Evolutionary conservation across 1,284 basidiomycete genomes (phyloP), one percentile per base, ranked within the genome.

Genomic region (Sanguinoderma infundibulare): DNA sequence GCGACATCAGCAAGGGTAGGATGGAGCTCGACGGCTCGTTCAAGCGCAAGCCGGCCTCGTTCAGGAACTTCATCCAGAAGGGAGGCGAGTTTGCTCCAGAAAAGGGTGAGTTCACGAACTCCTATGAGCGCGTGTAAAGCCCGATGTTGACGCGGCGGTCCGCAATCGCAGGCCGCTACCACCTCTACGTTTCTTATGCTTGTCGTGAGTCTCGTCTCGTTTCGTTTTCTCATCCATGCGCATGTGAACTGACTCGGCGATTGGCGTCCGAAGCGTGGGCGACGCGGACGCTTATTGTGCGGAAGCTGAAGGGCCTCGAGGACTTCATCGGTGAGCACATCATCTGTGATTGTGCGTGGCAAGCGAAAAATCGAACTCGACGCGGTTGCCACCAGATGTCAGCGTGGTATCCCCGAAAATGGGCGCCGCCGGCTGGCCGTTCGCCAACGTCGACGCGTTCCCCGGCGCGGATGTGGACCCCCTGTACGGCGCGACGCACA

Each of bases 381-480:
- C 44, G 3, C 1, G 28, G 17, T n/a, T 9, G 22, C 20, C 30
- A 26, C 1, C 72, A 93, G 94, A 87, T 61, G 84, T 95, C 57
- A 89, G 89, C 36, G 96, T 98, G 35, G 95, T 98, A n/a, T 95
- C 96, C 63, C 95, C 96, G 1, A 88, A 84, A 71, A 91, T 98
- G 87, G 92, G 92, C 35, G 73, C 79, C 17, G 75, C 88, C 17
- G 96, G 96, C 26, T 98, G 96, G 96, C 90, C 94, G 0, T 98
- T 98, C 72, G 90, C 89, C 14, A 82, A 74, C 38, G 83, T 76
- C 39, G 91, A 94, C 65, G 75, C 83, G 2, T 94, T 90, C 77
- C 88, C 89, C 0, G 90, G 80, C 0, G 87, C 94, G 1, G 87
- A 89, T 14, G 77, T 72, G n/a, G 95, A 98, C 74, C 86, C 89